Evolutionary conservation across 371 early-diverging fungal genomes (phyloP), one percentile per base, ranked within the genome.

Genomic region (Apophysomyces variabilis): DNA sequence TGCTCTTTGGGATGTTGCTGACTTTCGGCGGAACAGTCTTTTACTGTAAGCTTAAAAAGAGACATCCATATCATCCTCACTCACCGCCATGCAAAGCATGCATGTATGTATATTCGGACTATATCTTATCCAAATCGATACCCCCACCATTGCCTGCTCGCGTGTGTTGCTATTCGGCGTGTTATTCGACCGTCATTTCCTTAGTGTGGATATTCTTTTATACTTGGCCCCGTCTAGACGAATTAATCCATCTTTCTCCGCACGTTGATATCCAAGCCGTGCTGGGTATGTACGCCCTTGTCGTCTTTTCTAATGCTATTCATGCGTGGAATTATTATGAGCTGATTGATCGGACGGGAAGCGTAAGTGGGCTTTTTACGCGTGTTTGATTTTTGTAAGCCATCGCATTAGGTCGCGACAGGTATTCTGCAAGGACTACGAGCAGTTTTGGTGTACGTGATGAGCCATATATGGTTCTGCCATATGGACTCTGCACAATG

Each of bases 391-490:
- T 5, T 13, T 11, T 39, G 39, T n/a, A 39, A 8, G 5, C 7
- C 35, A 9, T 21, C 82, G 44, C 72, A 72, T n/a, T 74, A 82
- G 74, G 83, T 88, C 13, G 87, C 89, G 0, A 84, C 84, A 13
- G 89, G 92, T 16, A 85, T 89, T 47, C 64, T 90, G 58, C 88
- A 90, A 74, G 89, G 87, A 0, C 61, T 90, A 16, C 75, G 90
- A 14, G 90, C 92, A 1, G 89, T 92, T 5, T 58, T 87, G 18
- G 90, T 90, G 4, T 90, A 92, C 79, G 83, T 77, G 6, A 69
- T 91, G 58, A 87, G 88, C 69, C 85, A 89, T 69, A 63, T 77
- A 6, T 77, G 89, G 70, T 93, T 84, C 73, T 90, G 91, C 78
- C 64, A 68, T 12, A 66, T 66, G 21, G 90, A 91, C 60, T 62